Evolutionary conservation across 495 filamentous ascomycete species (phyloP).

Genomic region (Neurospora pannonica): DNA sequence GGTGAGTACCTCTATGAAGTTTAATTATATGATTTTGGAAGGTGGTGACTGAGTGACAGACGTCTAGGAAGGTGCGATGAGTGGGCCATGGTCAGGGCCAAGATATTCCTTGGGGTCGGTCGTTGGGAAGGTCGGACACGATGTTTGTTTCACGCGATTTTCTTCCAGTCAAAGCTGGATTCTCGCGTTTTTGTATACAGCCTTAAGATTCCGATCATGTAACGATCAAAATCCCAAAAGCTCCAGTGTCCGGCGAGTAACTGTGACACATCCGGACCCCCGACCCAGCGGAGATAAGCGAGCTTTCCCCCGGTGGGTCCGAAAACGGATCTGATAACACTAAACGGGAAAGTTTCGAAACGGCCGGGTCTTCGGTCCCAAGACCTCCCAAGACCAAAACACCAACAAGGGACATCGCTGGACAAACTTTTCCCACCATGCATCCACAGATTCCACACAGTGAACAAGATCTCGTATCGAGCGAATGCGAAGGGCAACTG

Average conservation of each 20-base stretch:
- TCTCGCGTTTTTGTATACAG: too few relatives aligned
- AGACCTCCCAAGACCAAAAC: neutral
- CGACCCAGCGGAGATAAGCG: neutral
- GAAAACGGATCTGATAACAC: constrained; percentile 13
- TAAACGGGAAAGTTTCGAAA: neutral
- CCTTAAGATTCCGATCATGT: neutral
- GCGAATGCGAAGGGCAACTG: neutral
- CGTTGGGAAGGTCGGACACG: too few relatives aligned
- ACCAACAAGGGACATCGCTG: neutral
- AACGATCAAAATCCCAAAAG: neutral
- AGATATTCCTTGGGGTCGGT: neutral
- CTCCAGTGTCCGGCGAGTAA: neutral
- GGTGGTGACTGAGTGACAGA: neutral
- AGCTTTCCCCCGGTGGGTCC: neutral
- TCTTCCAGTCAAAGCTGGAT: neutral
- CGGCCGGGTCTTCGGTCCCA: neutral
- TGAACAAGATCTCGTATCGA: neutral
- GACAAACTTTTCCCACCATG: neutral
- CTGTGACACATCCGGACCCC: neutral
- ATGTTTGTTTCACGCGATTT: neutral
- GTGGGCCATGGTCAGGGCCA: too few relatives aligned
- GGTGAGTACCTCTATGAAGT: too few relatives aligned
- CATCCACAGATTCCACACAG: neutral
- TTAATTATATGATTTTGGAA: neutral
- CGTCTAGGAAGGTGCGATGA: neutral